Base-by-base conservation (phyloP, 225 moss, liverwort and hornwort genomes). In the Polytrichum commune region DNA sequence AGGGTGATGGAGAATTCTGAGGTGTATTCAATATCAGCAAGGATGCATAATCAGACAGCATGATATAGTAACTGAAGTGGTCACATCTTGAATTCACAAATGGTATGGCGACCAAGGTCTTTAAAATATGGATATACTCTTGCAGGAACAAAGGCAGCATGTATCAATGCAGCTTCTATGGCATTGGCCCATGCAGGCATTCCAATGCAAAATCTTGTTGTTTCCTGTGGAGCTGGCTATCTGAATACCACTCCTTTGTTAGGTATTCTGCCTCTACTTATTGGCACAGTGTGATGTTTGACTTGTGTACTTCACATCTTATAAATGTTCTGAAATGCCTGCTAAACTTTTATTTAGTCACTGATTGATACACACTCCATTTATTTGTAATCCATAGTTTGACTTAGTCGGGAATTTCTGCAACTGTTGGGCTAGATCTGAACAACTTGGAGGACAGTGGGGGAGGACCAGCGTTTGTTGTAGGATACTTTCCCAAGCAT, bases 121-220 rank as follows among this genome's bases (percentile, higher is more conserved):
- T 3, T 46, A 3, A 16, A 16, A 3, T 46, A 46, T 25, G 54
- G 16, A 70, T 16, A 58, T 19, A 46, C 46, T 46, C 35, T 63
- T 5, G 28, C 86, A 99, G 93, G 98, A 85, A 91, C 91, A 58
- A 82, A 89, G 76, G 88, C 93, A 64, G 92, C 94, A 16, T 92
- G 89, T 78, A 95, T 98, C 38, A 98, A 95, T 82, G 98, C 98
- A 69, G 98, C 93, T 77, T 84, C 93, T 8, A 83, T 98, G 53
- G 98, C 98, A 46, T 88, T 98, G 62, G 95, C 95, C 83, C 89
- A 98, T 89, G 98, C 98, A 64, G 95, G 95, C 75, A 91, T 98
- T 69, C 98, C 98, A 25, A 95, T 98, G 98, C 85, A 89, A 38
- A 95, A 98, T 80, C 88, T 98, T 75, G 95, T 89, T 64, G 86